Percentiles rank a stretch among this genome's conserved stretches.
These are phyloP conservation scores for Wickerhamiella australiensis DNA, from an alignment of 805 yeast species.

Conservation along the genomic window DNA sequence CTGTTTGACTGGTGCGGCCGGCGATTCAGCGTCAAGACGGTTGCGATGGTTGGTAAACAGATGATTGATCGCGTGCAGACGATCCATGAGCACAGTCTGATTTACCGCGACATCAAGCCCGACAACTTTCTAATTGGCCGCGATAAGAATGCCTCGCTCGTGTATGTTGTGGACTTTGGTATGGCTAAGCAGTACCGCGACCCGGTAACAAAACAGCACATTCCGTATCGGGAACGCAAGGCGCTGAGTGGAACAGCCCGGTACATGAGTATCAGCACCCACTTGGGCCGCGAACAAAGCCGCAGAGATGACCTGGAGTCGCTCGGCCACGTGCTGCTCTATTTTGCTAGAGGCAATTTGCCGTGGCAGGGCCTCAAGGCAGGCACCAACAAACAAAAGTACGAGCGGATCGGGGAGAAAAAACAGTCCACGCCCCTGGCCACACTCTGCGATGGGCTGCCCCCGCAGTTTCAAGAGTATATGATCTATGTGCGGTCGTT, in stretches of 20 bases:
- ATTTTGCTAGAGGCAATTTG: conserved; percentile 82
- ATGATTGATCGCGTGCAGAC: conserved; percentile 81
- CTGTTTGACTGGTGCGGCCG: conserved; percentile 98
- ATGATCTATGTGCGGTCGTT: conserved; percentile 77
- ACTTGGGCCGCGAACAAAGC: conserved; percentile 91
- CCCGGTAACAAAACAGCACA: conserved; percentile 89
- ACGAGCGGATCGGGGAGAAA: conserved; percentile 94
- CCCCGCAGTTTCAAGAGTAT: conserved; percentile 87
- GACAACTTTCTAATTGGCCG: conserved; percentile 92
- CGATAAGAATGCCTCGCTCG: conserved; percentile 73
- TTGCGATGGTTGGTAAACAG: conserved; percentile 86
- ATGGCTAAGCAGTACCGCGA: conserved; percentile 98
- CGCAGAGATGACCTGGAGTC: conserved; percentile 95
- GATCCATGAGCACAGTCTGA: conserved; percentile 79
- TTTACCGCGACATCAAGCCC: conserved; percentile 94
- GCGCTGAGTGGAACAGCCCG: conserved; percentile 97
- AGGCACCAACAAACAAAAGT: conserved; percentile 93
- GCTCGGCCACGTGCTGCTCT: conserved; percentile 91
- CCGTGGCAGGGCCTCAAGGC: conserved; percentile 99
- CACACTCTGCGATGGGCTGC: conserved; percentile 79
- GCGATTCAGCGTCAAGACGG: conserved; percentile 74
- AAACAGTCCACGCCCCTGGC: conserved; percentile 78
- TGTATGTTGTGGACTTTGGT: conserved; percentile 91
- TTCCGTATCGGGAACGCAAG: conserved; percentile 93
- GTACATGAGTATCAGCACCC: conserved; percentile 96